Conservation (phyloP, 495 filamentous ascomycete genomes). For the Delitschia confertaspora region DNA sequence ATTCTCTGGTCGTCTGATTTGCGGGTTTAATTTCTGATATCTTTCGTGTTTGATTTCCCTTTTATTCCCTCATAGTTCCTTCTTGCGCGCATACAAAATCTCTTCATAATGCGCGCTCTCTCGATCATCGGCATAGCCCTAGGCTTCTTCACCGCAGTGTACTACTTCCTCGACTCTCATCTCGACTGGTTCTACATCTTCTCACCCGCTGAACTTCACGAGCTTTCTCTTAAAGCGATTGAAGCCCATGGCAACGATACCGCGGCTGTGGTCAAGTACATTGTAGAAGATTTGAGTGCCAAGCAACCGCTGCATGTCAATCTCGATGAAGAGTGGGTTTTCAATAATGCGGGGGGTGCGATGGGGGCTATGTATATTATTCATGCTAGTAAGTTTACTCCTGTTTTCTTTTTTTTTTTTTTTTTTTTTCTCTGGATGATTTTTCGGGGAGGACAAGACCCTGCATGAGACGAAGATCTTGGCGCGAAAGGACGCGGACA, state of each 20-base stretch:
- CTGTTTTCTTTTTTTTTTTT: no score
- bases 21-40: no score
- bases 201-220: slow-evolving; percentile 54
- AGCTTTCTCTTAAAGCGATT: slow-evolving; percentile 57
- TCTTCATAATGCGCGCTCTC: slow-evolving; percentile 7
- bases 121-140: slow-evolving; percentile 26
- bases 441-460: no score
- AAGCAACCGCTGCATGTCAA: slow-evolving; percentile 42
- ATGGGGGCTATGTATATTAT: slow-evolving; percentile 89
- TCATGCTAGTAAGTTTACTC: slow-evolving; percentile 54
- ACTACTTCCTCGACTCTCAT: slow-evolving; percentile 56
- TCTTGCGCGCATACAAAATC: no score
- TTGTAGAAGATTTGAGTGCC: slow-evolving; percentile 42
- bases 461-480: not conserved
- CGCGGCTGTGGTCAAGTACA: slow-evolving; percentile 54
- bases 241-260: slow-evolving; percentile 64
- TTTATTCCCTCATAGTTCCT: no score
- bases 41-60: no score
- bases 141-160: slow-evolving; percentile 49
- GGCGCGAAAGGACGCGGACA: not conserved
- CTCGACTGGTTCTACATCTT: slow-evolving; percentile 75
- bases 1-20: no score
- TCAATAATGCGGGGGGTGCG: slow-evolving; percentile 50
- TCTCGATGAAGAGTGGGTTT: slow-evolving; percentile 56
- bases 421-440: no score